Conservation (phyloP, 129 eudicot species). For the Centaurea solstitialis region DNA sequence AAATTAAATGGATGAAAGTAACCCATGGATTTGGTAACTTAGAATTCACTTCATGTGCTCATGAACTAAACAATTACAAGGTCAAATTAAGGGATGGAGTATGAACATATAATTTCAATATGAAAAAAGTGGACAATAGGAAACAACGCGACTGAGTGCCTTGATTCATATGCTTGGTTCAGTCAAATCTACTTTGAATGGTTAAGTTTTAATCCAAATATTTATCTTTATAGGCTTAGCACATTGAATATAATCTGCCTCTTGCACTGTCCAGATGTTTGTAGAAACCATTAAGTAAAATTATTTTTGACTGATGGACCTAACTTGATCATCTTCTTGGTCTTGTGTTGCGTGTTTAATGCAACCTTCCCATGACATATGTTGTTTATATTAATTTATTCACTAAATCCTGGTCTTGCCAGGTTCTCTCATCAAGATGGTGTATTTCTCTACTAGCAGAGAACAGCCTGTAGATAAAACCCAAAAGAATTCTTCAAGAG, state of each 20-base stretch:
- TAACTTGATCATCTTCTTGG: neutral
- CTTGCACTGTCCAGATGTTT: neutral
- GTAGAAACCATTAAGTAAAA: neutral
- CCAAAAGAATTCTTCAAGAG: conserved; percentile 23
- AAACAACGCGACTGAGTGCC: neutral
- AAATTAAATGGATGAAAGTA: neutral
- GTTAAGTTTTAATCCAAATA: neutral
- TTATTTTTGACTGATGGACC: neutral
- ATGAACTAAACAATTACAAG: neutral
- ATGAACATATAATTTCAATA: neutral
- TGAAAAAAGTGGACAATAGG: neutral
- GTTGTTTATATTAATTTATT: neutral
- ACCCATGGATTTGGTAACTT: neutral
- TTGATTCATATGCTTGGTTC: conserved; percentile 12
- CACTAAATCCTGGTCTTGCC: conserved; percentile 2
- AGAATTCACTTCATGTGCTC: neutral
- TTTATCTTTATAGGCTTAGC: conserved; percentile 1
- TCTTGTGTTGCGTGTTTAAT: too few relatives aligned
- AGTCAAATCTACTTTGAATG: neutral
- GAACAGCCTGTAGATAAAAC: conserved; percentile 25
- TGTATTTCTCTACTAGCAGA: conserved; percentile 61
- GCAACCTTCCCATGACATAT: neutral
- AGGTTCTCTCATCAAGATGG: conserved; percentile 92
- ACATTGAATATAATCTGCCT: neutral
- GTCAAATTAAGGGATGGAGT: neutral